These are phyloP conservation scores for Cladosporium sp. DNA, from an alignment of 2,329 filamentous ascomycete genomes.

Conservation along the genomic window DNA sequence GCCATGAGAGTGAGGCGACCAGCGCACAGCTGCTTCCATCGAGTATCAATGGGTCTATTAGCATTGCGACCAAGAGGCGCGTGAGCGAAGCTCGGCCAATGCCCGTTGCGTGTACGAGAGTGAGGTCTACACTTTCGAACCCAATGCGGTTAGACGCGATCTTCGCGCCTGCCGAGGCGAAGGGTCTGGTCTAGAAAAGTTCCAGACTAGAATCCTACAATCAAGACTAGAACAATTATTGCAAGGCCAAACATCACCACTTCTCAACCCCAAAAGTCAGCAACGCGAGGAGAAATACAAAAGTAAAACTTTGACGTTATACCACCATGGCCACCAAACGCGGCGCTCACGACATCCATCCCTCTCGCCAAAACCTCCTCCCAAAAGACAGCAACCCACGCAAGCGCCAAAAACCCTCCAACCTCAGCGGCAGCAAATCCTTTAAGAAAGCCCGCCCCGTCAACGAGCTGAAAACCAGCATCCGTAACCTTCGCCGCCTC, in stretches of 20 bases:
- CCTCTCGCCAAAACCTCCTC: conserved; percentile 23
- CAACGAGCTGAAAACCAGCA: conserved; percentile 66
- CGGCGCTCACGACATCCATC: conserved; percentile 20
- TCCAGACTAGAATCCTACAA: neutral
- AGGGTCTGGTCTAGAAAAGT: conserved; percentile 2
- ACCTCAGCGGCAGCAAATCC: conserved; percentile 22
- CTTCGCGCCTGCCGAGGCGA: neutral
- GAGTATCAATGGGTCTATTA: neutral
- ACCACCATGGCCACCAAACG: conserved; percentile 23
- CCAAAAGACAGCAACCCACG: conserved; percentile 15
- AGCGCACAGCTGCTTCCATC: conserved; percentile 61
- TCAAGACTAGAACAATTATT: neutral
- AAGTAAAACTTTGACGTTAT: neutral
- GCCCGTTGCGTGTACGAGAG: neutral
- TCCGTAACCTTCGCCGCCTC: conserved; percentile 64
- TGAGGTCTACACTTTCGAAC: neutral
- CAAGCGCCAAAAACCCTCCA: conserved; percentile 24
- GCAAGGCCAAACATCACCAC: neutral
- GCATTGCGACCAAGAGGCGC: neutral
- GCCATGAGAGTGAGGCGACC: conserved; percentile 56
- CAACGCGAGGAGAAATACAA: neutral
- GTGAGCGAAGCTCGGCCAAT: neutral
- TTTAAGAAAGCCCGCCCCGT: conserved; percentile 38
- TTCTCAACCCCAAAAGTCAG: neutral
- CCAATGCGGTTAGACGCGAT: neutral